phyloP scores from a whole-genome alignment of 1,284 basidiomycete species.

The Cryptococcus sp. region DNA sequence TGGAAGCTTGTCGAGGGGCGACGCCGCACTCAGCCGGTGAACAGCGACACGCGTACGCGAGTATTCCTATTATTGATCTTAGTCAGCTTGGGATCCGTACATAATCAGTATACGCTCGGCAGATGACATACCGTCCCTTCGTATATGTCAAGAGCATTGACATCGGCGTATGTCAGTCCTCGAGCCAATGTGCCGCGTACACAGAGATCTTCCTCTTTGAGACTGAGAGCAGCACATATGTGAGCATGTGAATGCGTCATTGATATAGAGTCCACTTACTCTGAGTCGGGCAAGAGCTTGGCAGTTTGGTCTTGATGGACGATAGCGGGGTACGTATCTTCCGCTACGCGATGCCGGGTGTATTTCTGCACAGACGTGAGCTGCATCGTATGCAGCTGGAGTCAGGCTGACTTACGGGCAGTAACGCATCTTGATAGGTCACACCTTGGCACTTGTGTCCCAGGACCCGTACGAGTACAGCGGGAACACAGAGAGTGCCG shows the following conservation, averaged over 20 bases:
- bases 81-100: not conserved
- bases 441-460: conserved; percentile 62
- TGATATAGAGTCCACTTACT: conserved; percentile 6
- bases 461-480: conserved; percentile 66
- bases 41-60: conserved; percentile 61
- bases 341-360: conserved; percentile 70
- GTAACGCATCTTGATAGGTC: conserved; percentile 61
- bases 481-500: conserved; percentile 76
- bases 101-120: not conserved
- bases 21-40: conserved; percentile 57
- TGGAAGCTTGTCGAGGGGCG: conserved; percentile 42
- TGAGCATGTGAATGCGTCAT: not conserved
- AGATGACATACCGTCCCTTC: conserved; percentile 69
- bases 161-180: conserved; percentile 64
- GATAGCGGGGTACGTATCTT: conserved; percentile 75
- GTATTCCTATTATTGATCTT: conserved; percentile 64
- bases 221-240: conserved; percentile 10
- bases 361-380: conserved; percentile 59
- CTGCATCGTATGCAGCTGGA: not conserved
- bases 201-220: conserved; percentile 48
- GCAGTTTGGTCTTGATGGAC: conserved; percentile 49
- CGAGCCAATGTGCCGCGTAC: conserved; percentile 71
- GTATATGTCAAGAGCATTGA: conserved; percentile 68
- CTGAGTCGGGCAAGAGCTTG: conserved; percentile 15
- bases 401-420: conserved; percentile 50